Conservation (phyloP, 192 early-diverging fungal species). For the Phlyctochytrium planicorne region DNA sequence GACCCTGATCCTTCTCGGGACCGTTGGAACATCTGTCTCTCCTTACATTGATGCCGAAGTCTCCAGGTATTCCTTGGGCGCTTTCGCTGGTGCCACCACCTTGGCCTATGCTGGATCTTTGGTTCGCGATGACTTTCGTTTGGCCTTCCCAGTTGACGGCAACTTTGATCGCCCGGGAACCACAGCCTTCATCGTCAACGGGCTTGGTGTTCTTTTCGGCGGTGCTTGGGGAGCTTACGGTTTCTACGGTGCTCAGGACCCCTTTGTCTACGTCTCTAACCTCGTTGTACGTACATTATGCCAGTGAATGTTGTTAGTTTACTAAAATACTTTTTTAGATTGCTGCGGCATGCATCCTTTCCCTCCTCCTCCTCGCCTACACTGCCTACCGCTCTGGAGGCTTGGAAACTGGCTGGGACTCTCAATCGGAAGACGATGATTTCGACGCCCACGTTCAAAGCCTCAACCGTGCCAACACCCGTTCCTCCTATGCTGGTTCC, state of each 20-base stretch:
- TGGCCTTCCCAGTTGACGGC: background rate
- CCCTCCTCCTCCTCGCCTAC: conserved; percentile 11
- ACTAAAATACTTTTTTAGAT: background rate
- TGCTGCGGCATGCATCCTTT: background rate
- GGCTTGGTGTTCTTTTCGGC: background rate
- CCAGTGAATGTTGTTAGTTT: no score
- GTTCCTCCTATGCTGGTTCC: conserved; percentile 6
- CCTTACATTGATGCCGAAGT: background rate
- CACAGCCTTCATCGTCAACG: background rate
- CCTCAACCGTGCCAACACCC: conserved; percentile 22
- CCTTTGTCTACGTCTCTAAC: background rate
- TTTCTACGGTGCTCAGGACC: conserved; percentile 7
- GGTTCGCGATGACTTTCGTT: background rate
- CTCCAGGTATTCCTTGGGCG: background rate
- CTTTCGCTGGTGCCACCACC: background rate
- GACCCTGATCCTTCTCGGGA: conserved; percentile 8
- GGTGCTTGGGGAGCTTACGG: conserved; percentile 6
- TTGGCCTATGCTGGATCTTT: background rate
- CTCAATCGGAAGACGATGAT: conserved; percentile 20
- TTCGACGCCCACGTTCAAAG: conserved; percentile 18
- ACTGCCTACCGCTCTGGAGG: conserved; percentile 17
- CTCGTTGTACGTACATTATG: background rate
- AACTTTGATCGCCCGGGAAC: background rate
- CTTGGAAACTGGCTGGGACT: conserved; percentile 27
- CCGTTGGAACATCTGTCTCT: conserved; percentile 22